Percentiles rank a stretch among this genome's conserved stretches.
These are phyloP conservation scores for Apophysomyces ossiformis DNA, from an alignment of 371 early-diverging fungal species.

Conservation along the genomic window DNA sequence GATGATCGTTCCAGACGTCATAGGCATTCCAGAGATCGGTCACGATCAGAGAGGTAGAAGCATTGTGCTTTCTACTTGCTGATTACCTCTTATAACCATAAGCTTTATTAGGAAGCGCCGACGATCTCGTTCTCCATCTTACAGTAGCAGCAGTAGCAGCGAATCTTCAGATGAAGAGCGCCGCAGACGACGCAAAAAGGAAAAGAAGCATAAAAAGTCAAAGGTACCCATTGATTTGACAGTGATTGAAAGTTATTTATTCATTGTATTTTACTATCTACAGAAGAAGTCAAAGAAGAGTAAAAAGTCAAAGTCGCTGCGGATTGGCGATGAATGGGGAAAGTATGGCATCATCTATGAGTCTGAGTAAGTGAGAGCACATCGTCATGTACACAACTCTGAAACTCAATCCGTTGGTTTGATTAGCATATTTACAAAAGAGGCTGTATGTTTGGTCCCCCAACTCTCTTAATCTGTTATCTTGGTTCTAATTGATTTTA, in stretches of 20 bases:
- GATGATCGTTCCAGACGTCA: conserved; percentile 8
- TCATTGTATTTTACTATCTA: background rate
- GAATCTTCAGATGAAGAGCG: conserved; percentile 16
- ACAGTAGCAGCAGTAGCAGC: conserved; percentile 5
- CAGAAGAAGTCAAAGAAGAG: conserved; percentile 37
- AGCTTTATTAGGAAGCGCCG: conserved; percentile 14
- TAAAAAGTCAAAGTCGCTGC: conserved; percentile 31
- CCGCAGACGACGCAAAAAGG: conserved; percentile 25
- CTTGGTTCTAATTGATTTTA: conserved; percentile 17
- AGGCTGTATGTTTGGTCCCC: conserved; percentile 32
- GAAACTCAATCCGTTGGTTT: background rate
- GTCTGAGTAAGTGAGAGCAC: conserved; percentile 40
- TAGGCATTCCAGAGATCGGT: conserved; percentile 12
- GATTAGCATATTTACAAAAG: conserved; percentile 61
- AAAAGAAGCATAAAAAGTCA: conserved; percentile 38
- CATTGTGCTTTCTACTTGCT: too few relatives aligned
- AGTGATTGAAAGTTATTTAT: background rate
- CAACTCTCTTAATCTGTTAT: background rate
- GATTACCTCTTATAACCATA: too few relatives aligned
- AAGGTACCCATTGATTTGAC: conserved; percentile 19
- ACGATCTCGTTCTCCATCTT: conserved; percentile 15
- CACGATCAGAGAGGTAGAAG: conserved; percentile 14
- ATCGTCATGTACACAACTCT: background rate
- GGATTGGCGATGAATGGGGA: conserved; percentile 52
- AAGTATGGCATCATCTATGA: conserved; percentile 65